Evolutionary conservation across 179 eudicot genomes (phyloP), one percentile per base, ranked within the genome.

Genomic region (Silene coronaria): DNA sequence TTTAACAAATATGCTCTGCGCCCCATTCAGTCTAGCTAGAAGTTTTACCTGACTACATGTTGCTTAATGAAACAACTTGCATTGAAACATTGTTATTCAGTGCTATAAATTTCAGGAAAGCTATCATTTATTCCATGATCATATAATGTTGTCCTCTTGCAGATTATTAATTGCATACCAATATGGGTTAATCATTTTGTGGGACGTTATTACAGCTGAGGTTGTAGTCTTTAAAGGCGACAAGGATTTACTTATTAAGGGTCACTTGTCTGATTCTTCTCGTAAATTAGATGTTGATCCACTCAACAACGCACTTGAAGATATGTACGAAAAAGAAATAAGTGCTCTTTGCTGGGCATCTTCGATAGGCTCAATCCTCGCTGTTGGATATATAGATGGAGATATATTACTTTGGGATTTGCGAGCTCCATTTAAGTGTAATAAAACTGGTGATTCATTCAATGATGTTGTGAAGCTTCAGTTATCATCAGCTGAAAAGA

Each of bases 321-420:
- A 76, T 78, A 87, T 87, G 86, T 79, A 66, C 45, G 95, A 93
- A 76, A 93, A 93, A 78, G 98, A 89, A 73, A 91, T 93, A 76
- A 89, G 91, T 81, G 87, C 97, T 76, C 90, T 93, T 12, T 93
- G 96, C 80, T 93, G 98, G 98, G 93, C 85, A 73, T 89, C 97
- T 75, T 82, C 91, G 46, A 87, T 76, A 79, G 96, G 98, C 46
- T 88, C 90, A 21, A 79, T 89, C 69, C 85, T 93, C 73, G 98
- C 98, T 77, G 97, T 89, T 46, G 98, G 98, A 74, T 93, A 93
- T 80, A 84, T 91, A 26, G 97, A 93, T 81, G 98, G 98, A 82
- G 98, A 93, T 82, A 88, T 93, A 74, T 80, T 93, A 79, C 80
- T 93, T 3, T 93, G 98, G 97, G 81, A 93, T 81, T 60, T 89